phyloP scores from a whole-genome alignment of 1,139 yeast species.

The Suhomyces choctaworum region DNA sequence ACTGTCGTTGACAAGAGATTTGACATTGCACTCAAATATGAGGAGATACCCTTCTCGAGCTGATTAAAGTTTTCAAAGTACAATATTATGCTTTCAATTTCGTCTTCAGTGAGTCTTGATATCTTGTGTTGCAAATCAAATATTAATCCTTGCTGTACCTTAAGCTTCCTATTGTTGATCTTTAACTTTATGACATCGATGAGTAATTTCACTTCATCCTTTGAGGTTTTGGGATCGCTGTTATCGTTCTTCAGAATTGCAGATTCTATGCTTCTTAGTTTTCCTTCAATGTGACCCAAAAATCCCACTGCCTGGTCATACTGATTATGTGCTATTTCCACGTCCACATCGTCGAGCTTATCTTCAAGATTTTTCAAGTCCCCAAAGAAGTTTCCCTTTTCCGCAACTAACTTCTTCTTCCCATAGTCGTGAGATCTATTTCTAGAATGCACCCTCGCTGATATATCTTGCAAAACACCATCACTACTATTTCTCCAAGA shows the following conservation, averaged over 20 bases:
- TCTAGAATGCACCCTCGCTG: constrained; percentile 56
- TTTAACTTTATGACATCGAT: constrained; percentile 42
- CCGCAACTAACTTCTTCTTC: constrained; percentile 14
- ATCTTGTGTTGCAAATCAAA: constrained; percentile 43
- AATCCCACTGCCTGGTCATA: constrained; percentile 56
- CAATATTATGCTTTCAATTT: constrained; percentile 36
- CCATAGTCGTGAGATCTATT: constrained; percentile 52
- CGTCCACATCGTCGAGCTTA: constrained; percentile 65
- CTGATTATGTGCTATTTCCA: constrained; percentile 61
- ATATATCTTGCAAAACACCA: constrained; percentile 50
- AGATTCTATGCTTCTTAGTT: constrained; percentile 24
- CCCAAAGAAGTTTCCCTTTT: constrained; percentile 35
- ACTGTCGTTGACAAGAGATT: constrained; percentile 35
- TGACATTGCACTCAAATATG: constrained; percentile 41
- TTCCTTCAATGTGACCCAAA: constrained; percentile 44
- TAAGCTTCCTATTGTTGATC: constrained; percentile 36
- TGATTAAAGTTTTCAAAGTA: constrained; percentile 41
- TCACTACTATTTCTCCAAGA: constrained; percentile 39
- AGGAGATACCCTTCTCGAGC: constrained; percentile 39
- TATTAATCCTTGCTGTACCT: constrained; percentile 38
- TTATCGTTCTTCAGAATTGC: constrained; percentile 15
- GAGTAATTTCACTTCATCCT: constrained; percentile 38
- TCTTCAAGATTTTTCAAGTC: constrained; percentile 60
- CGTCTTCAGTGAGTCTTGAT: constrained; percentile 31
- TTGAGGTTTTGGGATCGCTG: constrained; percentile 9